Base-by-base conservation (phyloP, 2,329 filamentous ascomycete genomes). In the Claviceps digitariae region DNA sequence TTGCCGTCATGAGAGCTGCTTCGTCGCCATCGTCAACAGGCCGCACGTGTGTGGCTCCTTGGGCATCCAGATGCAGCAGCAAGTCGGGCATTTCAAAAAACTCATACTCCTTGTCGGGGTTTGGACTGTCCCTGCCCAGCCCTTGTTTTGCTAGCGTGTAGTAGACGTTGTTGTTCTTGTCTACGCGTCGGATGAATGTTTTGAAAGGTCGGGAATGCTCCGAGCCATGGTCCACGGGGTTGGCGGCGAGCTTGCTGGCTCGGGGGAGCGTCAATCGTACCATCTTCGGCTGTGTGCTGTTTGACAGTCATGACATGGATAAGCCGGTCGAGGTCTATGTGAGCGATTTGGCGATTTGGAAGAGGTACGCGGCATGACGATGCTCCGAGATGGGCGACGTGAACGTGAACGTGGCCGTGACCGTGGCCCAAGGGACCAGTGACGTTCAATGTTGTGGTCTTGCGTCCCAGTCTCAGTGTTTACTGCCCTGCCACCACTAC, bases 41-140 rank as follows among this genome's bases (percentile, higher is more conserved):
- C 29, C 75, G 73, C 41, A 79, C 74, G 48, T 67, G 62, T 1
- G 60, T 64, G 57, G 61, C 72, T 21, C 72, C 67, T 55, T 73
- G 69, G 46, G 74, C 72, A 57, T 80, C 77, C 41, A 81, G 73
- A 54, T 81, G 75, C 41, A 81, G 67, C 2, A 79, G 61, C 12
- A 74, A 56, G 20, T 67, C 52, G 13, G 73, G 69, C 43, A 75
- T 64, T 25, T 72, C 61, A 56, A 72, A 71, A 55, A 70, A 65
- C n/a, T 66, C 59, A 48, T 59, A 36, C 10, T 60, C 43, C 8
- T 47, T 49, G 1, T 58, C 55, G 0, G 27, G 31, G 29, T 60
- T 59, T 3, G 59, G 54, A n/a, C n/a, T n/a, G 2, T 54, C 17
- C 17, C 45, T 34, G 10, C 50, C 45, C 1, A 40, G 29, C 4